Evolutionary conservation across 2,329 filamentous ascomycete genomes (phyloP).

Genomic region (Geoglossum cookeanum): DNA sequence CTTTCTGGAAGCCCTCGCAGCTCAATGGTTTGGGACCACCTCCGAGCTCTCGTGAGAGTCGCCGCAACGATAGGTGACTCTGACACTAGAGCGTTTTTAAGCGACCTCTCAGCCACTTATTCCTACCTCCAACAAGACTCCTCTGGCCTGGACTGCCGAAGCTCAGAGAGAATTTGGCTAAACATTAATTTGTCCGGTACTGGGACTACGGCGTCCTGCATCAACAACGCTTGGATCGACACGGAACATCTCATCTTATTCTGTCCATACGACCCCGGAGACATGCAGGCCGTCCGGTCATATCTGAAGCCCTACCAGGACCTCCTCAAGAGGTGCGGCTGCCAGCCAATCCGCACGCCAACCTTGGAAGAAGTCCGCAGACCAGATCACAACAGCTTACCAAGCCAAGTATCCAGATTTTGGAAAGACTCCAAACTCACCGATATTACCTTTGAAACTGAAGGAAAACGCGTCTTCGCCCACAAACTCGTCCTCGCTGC

Average conservation of each 20-base stretch:
- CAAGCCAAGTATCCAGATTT: conserved; percentile 5
- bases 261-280: conserved; percentile 12
- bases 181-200: conserved; percentile 6
- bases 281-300: conserved; percentile 10
- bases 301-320: conserved; percentile 11
- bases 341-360: conserved; percentile 11
- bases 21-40: not conserved
- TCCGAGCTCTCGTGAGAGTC: not conserved
- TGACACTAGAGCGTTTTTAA: not conserved
- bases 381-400: conserved; percentile 3
- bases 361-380: conserved; percentile 5
- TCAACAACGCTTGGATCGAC: conserved; percentile 10
- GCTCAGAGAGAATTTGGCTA: not conserved
- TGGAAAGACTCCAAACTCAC: conserved; percentile 6
- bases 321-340: conserved; percentile 11
- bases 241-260: conserved; percentile 11
- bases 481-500: not conserved
- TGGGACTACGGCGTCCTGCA: conserved; percentile 4
- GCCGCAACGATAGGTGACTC: not conserved
- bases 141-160: not conserved
- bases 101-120: not conserved
- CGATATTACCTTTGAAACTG: conserved; percentile 9
- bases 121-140: not conserved
- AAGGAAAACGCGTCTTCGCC: conserved; percentile 6
- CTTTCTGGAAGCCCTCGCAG: not conserved